A percentile compares a stretch with the other conserved stretches of the same genome.
Evolutionary conservation across 2,329 filamentous ascomycete genomes (phyloP).

Genomic region (Didymella glomerata): DNA sequence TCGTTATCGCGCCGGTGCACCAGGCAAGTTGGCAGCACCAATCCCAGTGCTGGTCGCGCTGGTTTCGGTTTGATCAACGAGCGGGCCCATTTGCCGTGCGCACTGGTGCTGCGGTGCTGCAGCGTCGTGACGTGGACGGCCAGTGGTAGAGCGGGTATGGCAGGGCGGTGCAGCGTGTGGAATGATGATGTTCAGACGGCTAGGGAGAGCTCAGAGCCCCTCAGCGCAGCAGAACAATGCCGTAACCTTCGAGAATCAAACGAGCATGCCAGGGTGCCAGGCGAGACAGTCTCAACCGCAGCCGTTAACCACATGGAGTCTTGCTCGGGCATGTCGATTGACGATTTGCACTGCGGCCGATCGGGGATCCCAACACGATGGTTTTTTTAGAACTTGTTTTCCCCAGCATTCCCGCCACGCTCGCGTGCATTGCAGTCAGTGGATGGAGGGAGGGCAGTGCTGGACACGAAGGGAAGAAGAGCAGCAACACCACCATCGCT

Average conservation of each 20-base stretch:
- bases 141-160: constrained; percentile 15
- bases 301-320: constrained; percentile 19
- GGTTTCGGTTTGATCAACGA: constrained; percentile 44
- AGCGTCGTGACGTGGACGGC: constrained; percentile 34
- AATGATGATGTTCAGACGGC: constrained; percentile 19
- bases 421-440: constrained; percentile 11
- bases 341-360: constrained; percentile 24
- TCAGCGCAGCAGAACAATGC: constrained; percentile 6
- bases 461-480: constrained; percentile 10
- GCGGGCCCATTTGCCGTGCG: constrained; percentile 26
- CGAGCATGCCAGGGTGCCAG: constrained; percentile 3
- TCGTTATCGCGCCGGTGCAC: constrained; percentile 36
- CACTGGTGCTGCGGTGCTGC: constrained; percentile 16
- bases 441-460: constrained; percentile 7
- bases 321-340: constrained; percentile 21
- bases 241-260: constrained; percentile 5
- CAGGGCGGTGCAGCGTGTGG: constrained; percentile 6
- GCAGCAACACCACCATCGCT: constrained; percentile 12
- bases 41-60: constrained; percentile 31
- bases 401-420: constrained; percentile 26
- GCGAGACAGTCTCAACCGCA: constrained; percentile 13
- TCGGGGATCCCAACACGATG: constrained; percentile 28
- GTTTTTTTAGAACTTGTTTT: constrained; percentile 29
- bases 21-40: constrained; percentile 30
- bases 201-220: constrained; percentile 1